Base-by-base conservation (phyloP, 805 yeast genomes). In the Blastobotrys attinorum region DNA sequence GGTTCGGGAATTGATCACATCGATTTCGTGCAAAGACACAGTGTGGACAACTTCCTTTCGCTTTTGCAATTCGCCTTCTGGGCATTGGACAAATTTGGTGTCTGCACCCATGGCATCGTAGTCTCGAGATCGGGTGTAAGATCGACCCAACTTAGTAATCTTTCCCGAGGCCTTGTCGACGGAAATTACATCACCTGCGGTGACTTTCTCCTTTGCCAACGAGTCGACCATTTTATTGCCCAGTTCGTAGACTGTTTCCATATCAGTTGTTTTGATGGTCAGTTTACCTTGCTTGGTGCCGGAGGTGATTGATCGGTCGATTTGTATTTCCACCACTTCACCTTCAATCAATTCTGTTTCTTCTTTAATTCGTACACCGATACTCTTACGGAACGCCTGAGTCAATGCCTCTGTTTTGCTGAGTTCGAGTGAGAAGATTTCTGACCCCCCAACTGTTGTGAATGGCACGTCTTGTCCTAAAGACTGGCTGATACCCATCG, bases 71-170 rank as follows among this genome's bases (percentile, higher is more conserved):
- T 92, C 99, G 45, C 99, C 99, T 63, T 92, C 97, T 32, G 99
- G 99, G 62, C 96, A 83, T 66, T 92, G 97, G 46, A 92, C 96
- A 63, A 92, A 92, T 65, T 88, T 89, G 40, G 96, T 89, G 52
- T 94, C 97, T 43, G 97, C 96, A 17, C 96, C 95, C 95, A 88
- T 87, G 37, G 97, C 96, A 67, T 92, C 99, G 64, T 92, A 92
- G 65, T 92, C 98, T 56, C 98, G 77, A 4, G 97, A 94, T 55
- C 97, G 78, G 4, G 97, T 81, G 65, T 87, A 94, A 0, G 97
- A 89, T 65, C 96, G 80, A 48, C 99, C 99, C 52, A 92, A 76
- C 64, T 90, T 87, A 44, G 92, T 81, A 57, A 92, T 86, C 52
- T 90, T 85, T 43, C 98, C 99, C 41, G 89, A 77, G 10, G 96